Evolutionary conservation across 805 yeast genomes (phyloP).

Genomic region (Barnettozyma wickerhamii): DNA sequence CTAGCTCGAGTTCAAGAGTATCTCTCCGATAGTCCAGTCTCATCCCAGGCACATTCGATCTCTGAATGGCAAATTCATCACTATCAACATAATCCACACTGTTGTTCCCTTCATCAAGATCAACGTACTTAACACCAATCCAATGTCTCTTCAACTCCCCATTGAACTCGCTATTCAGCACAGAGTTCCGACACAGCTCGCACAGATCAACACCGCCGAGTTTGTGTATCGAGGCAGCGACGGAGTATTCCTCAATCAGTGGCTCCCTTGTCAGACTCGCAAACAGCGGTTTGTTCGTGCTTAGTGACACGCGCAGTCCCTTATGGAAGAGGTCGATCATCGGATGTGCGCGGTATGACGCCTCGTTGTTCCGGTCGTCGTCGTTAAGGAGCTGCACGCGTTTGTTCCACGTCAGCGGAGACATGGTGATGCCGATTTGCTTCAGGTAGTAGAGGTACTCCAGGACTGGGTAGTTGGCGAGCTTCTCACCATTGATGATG

Average conservation of each 20-base stretch:
- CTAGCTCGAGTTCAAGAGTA: conserved; percentile 18
- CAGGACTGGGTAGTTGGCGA: conserved; percentile 21
- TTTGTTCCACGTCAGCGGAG: conserved; percentile 28
- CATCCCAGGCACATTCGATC: conserved; percentile 26
- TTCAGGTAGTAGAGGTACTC: conserved; percentile 25
- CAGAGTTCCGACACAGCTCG: conserved; percentile 26
- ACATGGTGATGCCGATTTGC: conserved; percentile 27
- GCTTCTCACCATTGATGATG: conserved; percentile 24
- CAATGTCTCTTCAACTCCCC: conserved; percentile 23
- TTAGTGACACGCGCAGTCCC: conserved; percentile 23
- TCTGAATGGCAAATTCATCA: conserved; percentile 25
- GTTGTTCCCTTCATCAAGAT: conserved; percentile 3
- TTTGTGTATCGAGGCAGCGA: conserved; percentile 25
- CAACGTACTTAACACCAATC: conserved; percentile 23
- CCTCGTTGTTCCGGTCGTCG: conserved; percentile 18
- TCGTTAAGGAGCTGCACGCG: conserved; percentile 20
- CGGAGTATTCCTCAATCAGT: conserved; percentile 26
- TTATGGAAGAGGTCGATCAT: conserved; percentile 21
- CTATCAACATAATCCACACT: conserved; percentile 11
- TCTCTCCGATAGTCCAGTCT: conserved; percentile 23
- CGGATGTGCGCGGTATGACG: conserved; percentile 22
- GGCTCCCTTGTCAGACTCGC: conserved; percentile 26
- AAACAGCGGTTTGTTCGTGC: conserved; percentile 25
- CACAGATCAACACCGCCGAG: conserved; percentile 24
- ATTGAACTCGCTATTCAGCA: conserved; percentile 24